phyloP scores from a whole-genome alignment of 2,329 filamentous ascomycete species.

The Diaporthe velutina region DNA sequence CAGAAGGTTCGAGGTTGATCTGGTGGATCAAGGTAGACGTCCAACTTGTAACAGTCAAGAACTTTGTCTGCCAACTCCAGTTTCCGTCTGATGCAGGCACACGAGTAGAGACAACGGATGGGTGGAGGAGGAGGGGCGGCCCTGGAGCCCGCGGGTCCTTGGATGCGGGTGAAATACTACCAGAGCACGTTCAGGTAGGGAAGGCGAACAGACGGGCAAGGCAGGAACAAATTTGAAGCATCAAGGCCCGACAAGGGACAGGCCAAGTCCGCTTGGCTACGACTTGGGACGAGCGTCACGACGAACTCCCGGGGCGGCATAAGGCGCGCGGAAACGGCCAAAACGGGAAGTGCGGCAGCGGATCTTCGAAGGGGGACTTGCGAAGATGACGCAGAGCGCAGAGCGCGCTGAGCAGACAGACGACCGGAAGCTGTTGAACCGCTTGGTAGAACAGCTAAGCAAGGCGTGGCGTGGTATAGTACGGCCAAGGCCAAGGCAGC shows the following conservation, averaged over 20 bases:
- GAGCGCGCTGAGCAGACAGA: neutral
- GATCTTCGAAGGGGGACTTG: slow-evolving; percentile 2
- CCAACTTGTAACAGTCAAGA: slow-evolving; percentile 32
- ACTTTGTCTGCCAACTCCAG: slow-evolving; percentile 29
- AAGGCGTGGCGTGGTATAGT: neutral
- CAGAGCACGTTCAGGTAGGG: neutral
- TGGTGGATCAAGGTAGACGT: slow-evolving; percentile 1
- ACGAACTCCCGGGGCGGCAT: slow-evolving; percentile 18
- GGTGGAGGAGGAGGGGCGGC: neutral
- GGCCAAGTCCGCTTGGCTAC: neutral
- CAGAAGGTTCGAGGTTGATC: slow-evolving; percentile 17
- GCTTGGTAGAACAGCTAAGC: neutral
- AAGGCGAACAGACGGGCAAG: neutral
- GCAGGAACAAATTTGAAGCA: slow-evolving; percentile 4
- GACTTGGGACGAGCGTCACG: slow-evolving; percentile 15
- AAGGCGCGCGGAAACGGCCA: slow-evolving; percentile 18
- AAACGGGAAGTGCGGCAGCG: slow-evolving; percentile 17
- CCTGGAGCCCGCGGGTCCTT: neutral
- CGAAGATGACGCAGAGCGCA: neutral
- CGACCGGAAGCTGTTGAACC: neutral
- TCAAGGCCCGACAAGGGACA: slow-evolving; percentile 10
- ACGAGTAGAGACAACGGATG: neutral
- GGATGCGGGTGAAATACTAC: slow-evolving; percentile 6
- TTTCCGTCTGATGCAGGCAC: slow-evolving; percentile 30
- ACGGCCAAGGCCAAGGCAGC: neutral